Base-by-base conservation (phyloP, 176 grass and related monocot species). In the Oryza meridionalis region DNA sequence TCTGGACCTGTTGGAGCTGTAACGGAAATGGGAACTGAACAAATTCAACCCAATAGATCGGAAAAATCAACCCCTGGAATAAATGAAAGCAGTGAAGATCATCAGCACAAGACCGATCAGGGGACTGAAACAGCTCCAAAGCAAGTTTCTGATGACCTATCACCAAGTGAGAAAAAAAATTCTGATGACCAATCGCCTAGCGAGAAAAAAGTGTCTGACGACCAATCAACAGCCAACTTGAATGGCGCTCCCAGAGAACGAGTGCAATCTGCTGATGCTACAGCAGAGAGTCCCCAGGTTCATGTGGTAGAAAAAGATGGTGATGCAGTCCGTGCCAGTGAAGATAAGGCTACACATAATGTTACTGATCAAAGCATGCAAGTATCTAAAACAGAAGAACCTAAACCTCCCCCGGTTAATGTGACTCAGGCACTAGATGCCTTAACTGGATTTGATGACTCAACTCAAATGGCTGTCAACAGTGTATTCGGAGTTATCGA, bases 401-500 rank as follows among this genome's bases (percentile, higher is more conserved):
- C 79, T n/a, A 88, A 83, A 78, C 45, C 86, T 78, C 29, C 90
- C 76, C 72, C 89, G 7, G 79, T 98, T 35, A 88, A 79, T 88
- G 77, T 98, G 49, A 85, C 79, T 80, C 92, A 95, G 22, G 96
- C 92, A 51, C 90, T 98, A 76, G 89, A 98, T 90, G 96, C 96
- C 77, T 86, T 98, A 85, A 95, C 91, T 83, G 96, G 91, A 82
- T 88, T 98, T 92, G 96, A 98, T 90, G 96, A 98, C 80, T 98
- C 96, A 11, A 95, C 93, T 77, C 96, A 98, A 84, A 83, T 98
- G 89, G 92, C 96, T 73, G 96, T 98, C 82, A 98, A 90, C 25
- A 98, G 85, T 90, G 96, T 95, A 35, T 98, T 98, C 72, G 96
- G 96, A 74, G 93, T 95, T 75, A 11, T 98, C 64, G 96, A 98